A percentile compares a stretch with the other conserved stretches of the same genome.
Conservation (phyloP, 352 stramenopile genomes). For the Globisporangium paroecandrum region DNA sequence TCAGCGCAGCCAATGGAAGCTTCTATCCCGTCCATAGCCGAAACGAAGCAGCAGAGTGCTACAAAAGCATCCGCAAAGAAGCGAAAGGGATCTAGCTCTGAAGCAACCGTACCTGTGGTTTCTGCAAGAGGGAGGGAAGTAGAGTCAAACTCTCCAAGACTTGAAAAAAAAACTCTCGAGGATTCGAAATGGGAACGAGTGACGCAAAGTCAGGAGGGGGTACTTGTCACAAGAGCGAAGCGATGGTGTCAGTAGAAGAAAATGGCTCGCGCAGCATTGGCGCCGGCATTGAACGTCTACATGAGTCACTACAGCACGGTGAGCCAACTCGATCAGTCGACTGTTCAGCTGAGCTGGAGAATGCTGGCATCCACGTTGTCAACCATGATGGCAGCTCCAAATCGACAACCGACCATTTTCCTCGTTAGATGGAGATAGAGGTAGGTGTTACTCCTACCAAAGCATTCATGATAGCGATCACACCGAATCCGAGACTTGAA, state of each 20-base stretch:
- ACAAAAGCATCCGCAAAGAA: slow-evolving; percentile 1
- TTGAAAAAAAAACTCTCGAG: background rate
- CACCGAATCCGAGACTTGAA: background rate
- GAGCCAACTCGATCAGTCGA: background rate
- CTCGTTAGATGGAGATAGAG: background rate
- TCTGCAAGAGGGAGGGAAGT: background rate
- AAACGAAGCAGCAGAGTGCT: background rate
- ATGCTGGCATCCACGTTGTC: background rate
- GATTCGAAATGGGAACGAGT: background rate
- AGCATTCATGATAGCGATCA: background rate
- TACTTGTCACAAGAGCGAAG: background rate
- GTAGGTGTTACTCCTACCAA: background rate
- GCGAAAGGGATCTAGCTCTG: slow-evolving; percentile 2
- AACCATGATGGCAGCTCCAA: background rate
- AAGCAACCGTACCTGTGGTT: background rate
- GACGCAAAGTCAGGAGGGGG: background rate
- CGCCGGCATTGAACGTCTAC: background rate
- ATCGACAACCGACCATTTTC: background rate
- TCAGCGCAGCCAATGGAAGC: background rate
- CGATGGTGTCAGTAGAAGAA: background rate
- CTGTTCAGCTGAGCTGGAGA: background rate
- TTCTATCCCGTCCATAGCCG: background rate
- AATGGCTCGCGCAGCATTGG: background rate
- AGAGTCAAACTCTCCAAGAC: background rate
- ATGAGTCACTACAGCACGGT: background rate